These are phyloP conservation scores for Aureobasidium sp. DNA, from an alignment of 2,329 filamentous ascomycete genomes.

Conservation along the genomic window DNA sequence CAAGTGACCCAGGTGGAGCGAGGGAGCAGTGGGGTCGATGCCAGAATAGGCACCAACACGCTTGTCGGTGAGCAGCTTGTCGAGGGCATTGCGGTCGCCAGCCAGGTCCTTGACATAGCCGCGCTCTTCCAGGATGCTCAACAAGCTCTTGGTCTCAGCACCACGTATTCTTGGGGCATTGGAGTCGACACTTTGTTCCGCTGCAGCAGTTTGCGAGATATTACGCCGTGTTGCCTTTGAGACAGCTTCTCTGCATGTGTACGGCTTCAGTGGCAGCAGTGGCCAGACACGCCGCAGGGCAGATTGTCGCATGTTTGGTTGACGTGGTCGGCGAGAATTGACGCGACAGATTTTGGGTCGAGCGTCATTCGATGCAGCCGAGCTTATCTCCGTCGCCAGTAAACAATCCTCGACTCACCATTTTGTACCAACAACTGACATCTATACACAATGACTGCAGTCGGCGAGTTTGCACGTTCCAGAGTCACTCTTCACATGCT, in stretches of 20 bases:
- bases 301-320: not conserved
- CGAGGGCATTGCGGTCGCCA: constrained; percentile 48
- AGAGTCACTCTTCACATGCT: not conserved
- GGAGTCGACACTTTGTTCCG: not conserved
- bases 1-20: constrained; percentile 71
- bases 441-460: not conserved
- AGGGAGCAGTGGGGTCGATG: constrained; percentile 71
- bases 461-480: not conserved
- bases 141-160: not conserved
- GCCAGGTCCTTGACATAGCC: constrained; percentile 67
- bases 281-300: not conserved
- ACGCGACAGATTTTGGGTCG: not conserved
- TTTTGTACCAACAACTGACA: not conserved
- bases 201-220: not conserved
- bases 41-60: constrained; percentile 70
- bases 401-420: not conserved
- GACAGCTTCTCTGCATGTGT: not conserved
- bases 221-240: not conserved
- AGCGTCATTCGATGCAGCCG: not conserved
- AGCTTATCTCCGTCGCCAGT: not conserved
- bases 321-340: not conserved
- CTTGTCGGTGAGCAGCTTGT: constrained; percentile 54
- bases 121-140: constrained; percentile 53
- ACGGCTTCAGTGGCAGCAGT: not conserved
- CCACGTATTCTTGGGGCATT: not conserved